These are phyloP conservation scores for Termitomyces sp. DNA, from an alignment of 768 basidiomycete species.

Conservation along the genomic window DNA sequence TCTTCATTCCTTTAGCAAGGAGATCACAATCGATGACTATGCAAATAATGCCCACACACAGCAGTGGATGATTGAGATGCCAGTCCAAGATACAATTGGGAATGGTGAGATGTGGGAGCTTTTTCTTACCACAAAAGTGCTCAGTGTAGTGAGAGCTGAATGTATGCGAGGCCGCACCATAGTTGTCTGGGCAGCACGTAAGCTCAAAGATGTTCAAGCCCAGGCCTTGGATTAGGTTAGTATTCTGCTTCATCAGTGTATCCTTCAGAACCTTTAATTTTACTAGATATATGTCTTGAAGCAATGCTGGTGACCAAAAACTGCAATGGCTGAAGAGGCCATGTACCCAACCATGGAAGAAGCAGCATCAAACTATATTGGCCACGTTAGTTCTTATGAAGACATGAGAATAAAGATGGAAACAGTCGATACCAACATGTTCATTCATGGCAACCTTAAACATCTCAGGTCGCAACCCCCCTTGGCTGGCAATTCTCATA, in stretches of 20 bases:
- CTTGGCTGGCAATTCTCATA: too few relatives aligned
- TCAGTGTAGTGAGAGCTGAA: not conserved
- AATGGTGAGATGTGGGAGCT: not conserved
- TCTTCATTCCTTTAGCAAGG: not conserved
- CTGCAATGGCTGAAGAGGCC: not conserved
- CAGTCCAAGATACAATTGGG: not conserved
- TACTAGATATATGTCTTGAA: not conserved
- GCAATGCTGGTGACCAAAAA: not conserved
- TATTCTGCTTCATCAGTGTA: not conserved
- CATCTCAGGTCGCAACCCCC: too few relatives aligned
- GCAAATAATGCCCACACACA: not conserved
- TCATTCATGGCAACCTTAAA: not conserved
- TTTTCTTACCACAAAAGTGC: not conserved
- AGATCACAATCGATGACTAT: not conserved
- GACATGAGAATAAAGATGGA: not conserved
- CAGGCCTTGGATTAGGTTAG: not conserved
- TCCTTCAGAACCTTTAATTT: too few relatives aligned
- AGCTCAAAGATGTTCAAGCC: not conserved
- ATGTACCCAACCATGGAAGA: not conserved
- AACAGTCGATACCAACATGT: not conserved
- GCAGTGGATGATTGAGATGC: slow-evolving; percentile 5
- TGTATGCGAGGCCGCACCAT: not conserved
- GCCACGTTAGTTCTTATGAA: not conserved
- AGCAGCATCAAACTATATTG: not conserved
- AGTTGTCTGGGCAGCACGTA: not conserved